Evolutionary conservation across 2,329 filamentous ascomycete species (phyloP), one percentile per base, ranked within the genome.

Genomic region (Sporothrix inflata): DNA sequence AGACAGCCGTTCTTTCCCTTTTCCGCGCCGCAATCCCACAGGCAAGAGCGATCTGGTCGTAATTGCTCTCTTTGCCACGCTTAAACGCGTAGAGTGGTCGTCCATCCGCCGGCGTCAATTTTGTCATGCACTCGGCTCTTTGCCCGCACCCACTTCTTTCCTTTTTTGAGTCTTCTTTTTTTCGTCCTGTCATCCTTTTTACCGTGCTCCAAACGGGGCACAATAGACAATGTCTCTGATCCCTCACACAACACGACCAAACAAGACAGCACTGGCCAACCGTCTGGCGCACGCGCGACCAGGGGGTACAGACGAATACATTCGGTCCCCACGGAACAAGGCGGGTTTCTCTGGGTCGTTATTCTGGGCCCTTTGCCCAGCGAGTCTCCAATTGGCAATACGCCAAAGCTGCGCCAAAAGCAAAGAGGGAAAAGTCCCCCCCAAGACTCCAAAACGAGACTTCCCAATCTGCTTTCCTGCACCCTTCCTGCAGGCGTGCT

Each of bases 401-500:
- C 66, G 27, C 40, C 66, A 49, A 42, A 45, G 38, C 67, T 30
- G 3, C 51, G 24, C 30, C 34, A 53, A 51, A 24, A 16, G 30
- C 19, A 24, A 65, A 47, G 6, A 30, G 14, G 57, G 38, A 63
- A 45, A 66, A 66, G 61, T 9, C 27, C 14, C 1, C n/a, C 11
- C 14, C n/a, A 66, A 38, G n/a, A 51, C 45, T 19, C 66, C 45
- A 45, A 47, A 60, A 60, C 38, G 27, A 65, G 57, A 53, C 45
- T 19, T 34, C n/a, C 60, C 30, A 51, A 53, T 49, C 69, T 61
- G 38, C 67, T 68, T 60, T 63, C 21, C 53, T 61, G 53, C 38
- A 42, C 68, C 12, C 53, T 69, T 70, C 60, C 71, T 72, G 71
- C 71, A 70, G 21, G 71, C 67, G 24, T 42, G 60, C 55, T 72